Evolutionary conservation across 2,329 filamentous ascomycete species (phyloP), one percentile per base, ranked within the genome.

Genomic region (Fusarium sarcochroum): DNA sequence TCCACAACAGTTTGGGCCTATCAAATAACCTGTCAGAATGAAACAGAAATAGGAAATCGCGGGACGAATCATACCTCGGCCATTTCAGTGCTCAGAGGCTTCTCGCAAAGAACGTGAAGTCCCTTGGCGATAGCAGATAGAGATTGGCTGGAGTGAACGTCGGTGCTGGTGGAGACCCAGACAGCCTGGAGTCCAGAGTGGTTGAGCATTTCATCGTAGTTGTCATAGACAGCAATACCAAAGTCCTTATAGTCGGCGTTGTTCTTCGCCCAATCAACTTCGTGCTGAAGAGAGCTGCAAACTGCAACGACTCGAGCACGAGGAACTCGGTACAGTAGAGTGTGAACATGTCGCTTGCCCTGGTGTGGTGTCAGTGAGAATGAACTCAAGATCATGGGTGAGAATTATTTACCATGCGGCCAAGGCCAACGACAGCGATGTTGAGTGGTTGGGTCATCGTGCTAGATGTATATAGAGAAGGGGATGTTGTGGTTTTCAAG

Each of bases 1-100:
- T 86, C 82, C 60, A 90, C 80, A 18, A 91, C 88, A 23, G 82
- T 78, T 78, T 89, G 84, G 47, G 85, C 87, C 86, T 89, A 64
- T 45, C 11, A 30, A 2, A 11, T 0, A 0, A 11, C 0, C 10
- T 3, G 17, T 42, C 0, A 58, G 8, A 3, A 6, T n/a, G 4
- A 4, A 5, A 1, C 20, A n/a, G 20, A 11, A 7, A 23, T 15
- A 7, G 1, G 21, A 13, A 25, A 5, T 11, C 6, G 4, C 5
- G 2, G 3, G 1, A n/a, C 4, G 4, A 5, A 1, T 25, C 83
- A 65, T 79, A 89, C 87, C 48, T 88, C 80, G 57, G 87, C 86
- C 20, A 88, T 68, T 0, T 66, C 38, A 7, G 68, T 70, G 8
- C 68, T 71, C 32, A 71, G 35, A 3, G 69, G 69, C 47, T 71